Evolutionary conservation across 306 rosid genomes (phyloP).

Genomic region (Astragalus membranaceus): DNA sequence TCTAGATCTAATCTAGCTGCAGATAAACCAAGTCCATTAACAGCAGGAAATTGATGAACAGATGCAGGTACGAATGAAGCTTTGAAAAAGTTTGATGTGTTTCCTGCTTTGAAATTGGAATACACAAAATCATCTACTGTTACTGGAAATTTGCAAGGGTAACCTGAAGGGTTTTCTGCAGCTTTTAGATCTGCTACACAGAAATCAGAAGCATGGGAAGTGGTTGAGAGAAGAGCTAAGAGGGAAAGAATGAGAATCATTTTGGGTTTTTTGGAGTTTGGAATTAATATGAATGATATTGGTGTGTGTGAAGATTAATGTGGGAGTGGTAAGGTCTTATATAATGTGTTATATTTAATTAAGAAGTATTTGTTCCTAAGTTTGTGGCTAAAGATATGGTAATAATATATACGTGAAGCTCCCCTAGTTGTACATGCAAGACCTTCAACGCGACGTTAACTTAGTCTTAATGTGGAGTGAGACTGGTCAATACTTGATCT

Average conservation of each 20-base stretch:
- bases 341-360: background rate
- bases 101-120: conserved; percentile 32
- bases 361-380: background rate
- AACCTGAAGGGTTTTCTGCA: conserved; percentile 42
- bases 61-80: conserved; percentile 39
- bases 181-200: conserved; percentile 55
- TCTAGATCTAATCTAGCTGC: conserved; percentile 41
- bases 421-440: background rate
- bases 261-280: background rate
- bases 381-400: conserved; percentile 24
- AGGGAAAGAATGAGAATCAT: conserved; percentile 39
- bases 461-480: background rate
- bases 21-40: conserved; percentile 60
- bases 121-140: conserved; percentile 45
- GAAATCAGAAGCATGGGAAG: conserved; percentile 36
- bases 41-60: conserved; percentile 42
- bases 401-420: background rate
- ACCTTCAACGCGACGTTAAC: background rate
- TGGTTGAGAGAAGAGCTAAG: conserved; percentile 25
- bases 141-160: conserved; percentile 39
- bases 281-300: background rate
- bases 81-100: conserved; percentile 29
- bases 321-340: background rate
- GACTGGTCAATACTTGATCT: background rate
- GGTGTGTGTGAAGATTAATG: background rate